Evolutionary conservation across 2,329 filamentous ascomycete species (phyloP).

Genomic region (Epichloe festucae): DNA sequence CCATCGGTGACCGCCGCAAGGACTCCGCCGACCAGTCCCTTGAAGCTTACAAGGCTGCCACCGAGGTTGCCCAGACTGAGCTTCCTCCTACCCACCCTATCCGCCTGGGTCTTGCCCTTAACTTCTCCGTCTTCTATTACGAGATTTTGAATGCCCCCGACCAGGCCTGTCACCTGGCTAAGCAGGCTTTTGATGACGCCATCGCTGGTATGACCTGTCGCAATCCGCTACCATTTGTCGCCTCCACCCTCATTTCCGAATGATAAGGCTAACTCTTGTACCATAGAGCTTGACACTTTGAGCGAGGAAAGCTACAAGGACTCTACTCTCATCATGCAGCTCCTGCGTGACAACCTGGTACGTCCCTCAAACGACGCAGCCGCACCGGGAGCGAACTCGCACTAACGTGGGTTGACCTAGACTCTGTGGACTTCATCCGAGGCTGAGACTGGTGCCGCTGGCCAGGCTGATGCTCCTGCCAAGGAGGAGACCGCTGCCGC

Average conservation of each 20-base stretch:
- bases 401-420: constrained; percentile 29
- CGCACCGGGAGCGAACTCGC: not conserved
- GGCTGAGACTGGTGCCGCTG: constrained; percentile 59
- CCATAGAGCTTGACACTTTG: constrained; percentile 78
- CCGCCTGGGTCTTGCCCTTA: constrained; percentile 90
- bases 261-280: not conserved
- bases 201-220: constrained; percentile 52
- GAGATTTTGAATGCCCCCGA: constrained; percentile 98
- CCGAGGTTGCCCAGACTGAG: constrained; percentile 95
- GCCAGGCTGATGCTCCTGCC: constrained; percentile 33
- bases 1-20: constrained; percentile 89
- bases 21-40: constrained; percentile 85
- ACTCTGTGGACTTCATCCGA: constrained; percentile 99
- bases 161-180: constrained; percentile 95
- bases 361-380: constrained; percentile 16
- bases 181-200: constrained; percentile 97
- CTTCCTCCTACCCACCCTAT: constrained; percentile 96
- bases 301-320: constrained; percentile 99
- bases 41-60: constrained; percentile 93
- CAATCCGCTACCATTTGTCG: not conserved
- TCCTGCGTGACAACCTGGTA: constrained; percentile 92
- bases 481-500: constrained; percentile 37
- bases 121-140: constrained; percentile 99
- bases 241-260: not conserved
- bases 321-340: constrained; percentile 97